These are phyloP conservation scores for Paraurostyla sp. DNA, from an alignment of 73 alveolate species.

Conservation along the genomic window DNA sequence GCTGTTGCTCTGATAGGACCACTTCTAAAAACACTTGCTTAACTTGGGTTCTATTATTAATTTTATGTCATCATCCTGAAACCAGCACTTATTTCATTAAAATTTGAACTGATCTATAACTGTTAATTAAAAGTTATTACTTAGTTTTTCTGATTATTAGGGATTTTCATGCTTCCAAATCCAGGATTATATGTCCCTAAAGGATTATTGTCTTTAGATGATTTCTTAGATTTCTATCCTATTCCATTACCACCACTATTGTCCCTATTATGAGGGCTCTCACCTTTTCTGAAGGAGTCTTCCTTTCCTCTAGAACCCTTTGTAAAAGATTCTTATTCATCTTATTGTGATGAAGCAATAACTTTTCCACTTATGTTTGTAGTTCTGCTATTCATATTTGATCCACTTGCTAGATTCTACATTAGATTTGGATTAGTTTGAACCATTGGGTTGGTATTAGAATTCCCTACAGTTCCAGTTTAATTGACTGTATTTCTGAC, in stretches of 20 bases:
- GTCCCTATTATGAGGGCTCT: conserved; percentile 32
- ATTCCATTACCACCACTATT: no score
- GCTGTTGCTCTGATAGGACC: conserved; percentile 62
- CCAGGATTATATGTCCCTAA: conserved; percentile 12
- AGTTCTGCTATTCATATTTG: background rate
- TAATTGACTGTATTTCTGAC: conserved; percentile 10
- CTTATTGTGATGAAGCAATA: no score
- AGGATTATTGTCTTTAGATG: background rate
- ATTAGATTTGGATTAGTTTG: background rate
- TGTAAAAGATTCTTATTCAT: conserved; percentile 12
- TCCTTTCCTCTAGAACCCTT: background rate
- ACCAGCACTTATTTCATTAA: conserved; percentile 59
- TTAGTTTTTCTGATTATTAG: background rate
- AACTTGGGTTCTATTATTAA: background rate
- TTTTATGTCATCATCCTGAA: conserved; percentile 33
- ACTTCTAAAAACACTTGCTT: conserved; percentile 36
- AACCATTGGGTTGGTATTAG: background rate
- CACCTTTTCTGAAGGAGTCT: conserved; percentile 36
- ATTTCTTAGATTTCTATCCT: background rate
- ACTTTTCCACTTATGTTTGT: background rate
- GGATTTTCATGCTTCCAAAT: background rate
- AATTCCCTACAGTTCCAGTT: no score
- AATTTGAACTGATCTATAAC: conserved; percentile 32
- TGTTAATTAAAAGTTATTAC: no score
- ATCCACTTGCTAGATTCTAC: background rate